These are phyloP conservation scores for Botryobasidium botryosum DNA, from an alignment of 768 basidiomycete genomes.

Conservation along the genomic window DNA sequence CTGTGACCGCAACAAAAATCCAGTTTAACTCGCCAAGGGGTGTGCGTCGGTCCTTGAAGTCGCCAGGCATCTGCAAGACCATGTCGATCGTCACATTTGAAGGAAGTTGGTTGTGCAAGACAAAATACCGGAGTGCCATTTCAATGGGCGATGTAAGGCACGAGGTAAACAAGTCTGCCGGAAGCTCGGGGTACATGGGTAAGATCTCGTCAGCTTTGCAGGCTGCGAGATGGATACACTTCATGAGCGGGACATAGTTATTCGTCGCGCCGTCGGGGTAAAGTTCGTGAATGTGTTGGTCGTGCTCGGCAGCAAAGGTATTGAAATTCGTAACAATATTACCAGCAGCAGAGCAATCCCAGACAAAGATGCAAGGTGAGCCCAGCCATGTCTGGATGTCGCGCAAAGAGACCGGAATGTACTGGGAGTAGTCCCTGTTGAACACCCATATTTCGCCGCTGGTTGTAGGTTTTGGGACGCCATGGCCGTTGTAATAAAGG, in stretches of 20 bases:
- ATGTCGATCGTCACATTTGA: constrained; percentile 70
- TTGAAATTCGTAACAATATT: constrained; percentile 85
- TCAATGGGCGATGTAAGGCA: constrained; percentile 98
- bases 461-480: constrained; percentile 89
- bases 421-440: constrained; percentile 93
- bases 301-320: constrained; percentile 53
- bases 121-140: constrained; percentile 79
- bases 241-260: constrained; percentile 42
- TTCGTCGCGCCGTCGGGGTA: constrained; percentile 34
- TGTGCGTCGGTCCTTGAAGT: constrained; percentile 89
- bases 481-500: constrained; percentile 98
- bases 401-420: constrained; percentile 88
- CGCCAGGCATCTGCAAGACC: constrained; percentile 90
- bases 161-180: constrained; percentile 93
- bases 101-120: constrained; percentile 76
- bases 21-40: constrained; percentile 98
- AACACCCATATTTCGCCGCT: constrained; percentile 99
- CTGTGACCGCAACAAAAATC: constrained; percentile 98
- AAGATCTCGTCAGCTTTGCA: constrained; percentile 83
- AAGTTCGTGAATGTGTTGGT: constrained; percentile 37
- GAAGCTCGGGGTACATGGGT: constrained; percentile 90
- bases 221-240: constrained; percentile 88
- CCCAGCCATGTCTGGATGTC: constrained; percentile 91
- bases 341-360: constrained; percentile 98
- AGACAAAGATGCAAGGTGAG: constrained; percentile 91